Percentiles rank a stretch among this genome's conserved stretches.
Conservation (phyloP, 371 early-diverging fungal species). For the Chytridium lagenaria region DNA sequence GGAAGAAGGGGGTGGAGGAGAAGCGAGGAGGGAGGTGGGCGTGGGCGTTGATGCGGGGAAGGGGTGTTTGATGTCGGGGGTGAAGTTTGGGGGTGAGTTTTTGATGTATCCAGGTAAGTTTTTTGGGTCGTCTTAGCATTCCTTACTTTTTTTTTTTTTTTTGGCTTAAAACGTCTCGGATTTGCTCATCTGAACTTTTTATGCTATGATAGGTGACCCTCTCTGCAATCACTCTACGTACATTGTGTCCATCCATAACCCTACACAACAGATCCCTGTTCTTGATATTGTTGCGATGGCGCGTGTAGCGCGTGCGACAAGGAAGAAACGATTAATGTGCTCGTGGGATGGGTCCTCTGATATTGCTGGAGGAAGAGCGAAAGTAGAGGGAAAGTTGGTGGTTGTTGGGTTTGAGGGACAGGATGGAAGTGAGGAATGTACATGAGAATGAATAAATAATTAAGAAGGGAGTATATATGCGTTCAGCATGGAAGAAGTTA, state of each 20-base stretch:
- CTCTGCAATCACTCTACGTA: slow-evolving; percentile 22
- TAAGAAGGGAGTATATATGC: no score
- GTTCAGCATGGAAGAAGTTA: no score
- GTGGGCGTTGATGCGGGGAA: not conserved
- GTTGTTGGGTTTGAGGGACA: slow-evolving; percentile 3
- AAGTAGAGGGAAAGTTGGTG: not conserved
- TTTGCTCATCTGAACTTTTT: not conserved
- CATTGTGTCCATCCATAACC: not conserved
- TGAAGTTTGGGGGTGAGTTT: slow-evolving; percentile 32
- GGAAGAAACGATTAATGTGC: not conserved
- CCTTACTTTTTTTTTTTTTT: not conserved
- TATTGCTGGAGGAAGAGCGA: not conserved
- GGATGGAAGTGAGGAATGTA: slow-evolving; percentile 13
- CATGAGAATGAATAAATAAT: no score
- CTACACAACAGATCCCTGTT: not conserved
- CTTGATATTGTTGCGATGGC: slow-evolving; percentile 3
- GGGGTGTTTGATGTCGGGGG: slow-evolving; percentile 13
- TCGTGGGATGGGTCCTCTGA: not conserved
- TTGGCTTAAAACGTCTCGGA: not conserved
- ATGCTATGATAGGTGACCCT: slow-evolving; percentile 25
- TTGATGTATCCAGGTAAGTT: slow-evolving; percentile 24
- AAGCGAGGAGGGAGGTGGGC: not conserved
- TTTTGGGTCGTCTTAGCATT: not conserved
- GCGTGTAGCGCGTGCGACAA: not conserved
- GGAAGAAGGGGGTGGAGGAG: not conserved